Base-by-base conservation (phyloP, 2,329 filamentous ascomycete genomes). In the Amesomyces nigricolor region DNA sequence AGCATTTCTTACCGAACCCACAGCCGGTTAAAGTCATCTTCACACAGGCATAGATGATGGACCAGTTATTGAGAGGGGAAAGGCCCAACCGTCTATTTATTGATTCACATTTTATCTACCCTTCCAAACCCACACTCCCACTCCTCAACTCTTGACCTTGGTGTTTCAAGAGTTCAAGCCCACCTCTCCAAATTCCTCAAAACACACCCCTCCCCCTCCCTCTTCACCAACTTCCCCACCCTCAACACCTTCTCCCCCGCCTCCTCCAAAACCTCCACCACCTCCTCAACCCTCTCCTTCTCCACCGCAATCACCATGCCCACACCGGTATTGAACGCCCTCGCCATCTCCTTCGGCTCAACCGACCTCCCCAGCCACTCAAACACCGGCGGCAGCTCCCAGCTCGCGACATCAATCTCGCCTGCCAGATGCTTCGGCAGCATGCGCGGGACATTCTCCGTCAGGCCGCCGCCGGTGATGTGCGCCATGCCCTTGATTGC, bases 361-460 rank as follows among this genome's bases (percentile, higher is more conserved):
- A 97, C 85, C 3, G 77, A 75, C 58, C 70, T 72, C 74, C 91
- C 90, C 65, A 99, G 79, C 94, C 94, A 99, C 66, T 79, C 78
- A 75, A 97, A 94, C 4, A 96, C 88, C 1, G 81, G 74, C 0
- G 88, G 90, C 43, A 91, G 78, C 26, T 82, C 70, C 90, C 91
- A 99, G 1, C 81, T 73, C 42, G 77, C 75, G 46, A 88, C 87
- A 65, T 96, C 87, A 53, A 99, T 84, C 68, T 90, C 83, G 2
- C 91, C 92, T 1, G 87, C 81, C 5, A 99, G 81, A 45, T 85
- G 76, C 35, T 79, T 71, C 1, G 94, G 94, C 16, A 99, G 79
- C 88, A 95, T 95, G 61, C 94, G 86, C 30, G 94, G 94, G 26
- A 99, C 87, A 71, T 99, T 99, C 73, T 99, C 94, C 16, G 87